Conservation (phyloP, 441 rosid species). For the Melastoma candidum region DNA sequence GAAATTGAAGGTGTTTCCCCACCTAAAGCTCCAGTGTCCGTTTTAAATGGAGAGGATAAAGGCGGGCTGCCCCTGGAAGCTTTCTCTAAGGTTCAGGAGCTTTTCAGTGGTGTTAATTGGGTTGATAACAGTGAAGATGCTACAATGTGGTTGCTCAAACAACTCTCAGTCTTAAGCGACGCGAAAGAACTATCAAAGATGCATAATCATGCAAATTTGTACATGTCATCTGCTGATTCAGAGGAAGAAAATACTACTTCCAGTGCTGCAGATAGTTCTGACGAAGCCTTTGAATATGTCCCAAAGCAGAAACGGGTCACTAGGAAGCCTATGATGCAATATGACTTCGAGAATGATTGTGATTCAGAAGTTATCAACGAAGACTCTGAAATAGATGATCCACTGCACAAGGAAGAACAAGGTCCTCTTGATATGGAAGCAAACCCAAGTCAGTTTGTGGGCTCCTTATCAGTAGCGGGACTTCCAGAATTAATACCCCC, state of each 20-base stretch:
- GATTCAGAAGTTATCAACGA: constrained; percentile 26
- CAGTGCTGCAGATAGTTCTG: constrained; percentile 90
- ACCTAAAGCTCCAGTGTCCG: constrained; percentile 47
- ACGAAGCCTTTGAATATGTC: constrained; percentile 61
- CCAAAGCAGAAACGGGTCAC: constrained; percentile 30
- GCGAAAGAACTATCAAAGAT: constrained; percentile 72
- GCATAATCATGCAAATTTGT: constrained; percentile 55
- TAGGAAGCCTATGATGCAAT: constrained; percentile 8
- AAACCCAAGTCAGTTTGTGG: constrained; percentile 11
- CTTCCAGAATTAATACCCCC: constrained; percentile 16
- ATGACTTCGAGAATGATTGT: constrained; percentile 31
- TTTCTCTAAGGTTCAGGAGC: constrained; percentile 90
- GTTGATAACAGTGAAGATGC: constrained; percentile 78
- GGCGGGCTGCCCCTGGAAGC: constrained; percentile 98
- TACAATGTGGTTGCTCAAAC: constrained; percentile 87
- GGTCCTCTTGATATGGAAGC: constrained; percentile 20
- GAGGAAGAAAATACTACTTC: constrained; percentile 90
- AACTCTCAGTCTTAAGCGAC: constrained; percentile 74
- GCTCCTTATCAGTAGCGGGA: constrained; percentile 11
- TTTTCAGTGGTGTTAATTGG: constrained; percentile 85
- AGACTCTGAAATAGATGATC: constrained; percentile 23
- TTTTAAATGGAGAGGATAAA: constrained; percentile 82
- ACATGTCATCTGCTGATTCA: constrained; percentile 63
- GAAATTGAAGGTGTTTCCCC: constrained; percentile 65
- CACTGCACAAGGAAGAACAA: constrained; percentile 23